A percentile compares a stretch with the other conserved stretches of the same genome.
Conservation (phyloP, 768 basidiomycete species). For the Calocera cornea region DNA sequence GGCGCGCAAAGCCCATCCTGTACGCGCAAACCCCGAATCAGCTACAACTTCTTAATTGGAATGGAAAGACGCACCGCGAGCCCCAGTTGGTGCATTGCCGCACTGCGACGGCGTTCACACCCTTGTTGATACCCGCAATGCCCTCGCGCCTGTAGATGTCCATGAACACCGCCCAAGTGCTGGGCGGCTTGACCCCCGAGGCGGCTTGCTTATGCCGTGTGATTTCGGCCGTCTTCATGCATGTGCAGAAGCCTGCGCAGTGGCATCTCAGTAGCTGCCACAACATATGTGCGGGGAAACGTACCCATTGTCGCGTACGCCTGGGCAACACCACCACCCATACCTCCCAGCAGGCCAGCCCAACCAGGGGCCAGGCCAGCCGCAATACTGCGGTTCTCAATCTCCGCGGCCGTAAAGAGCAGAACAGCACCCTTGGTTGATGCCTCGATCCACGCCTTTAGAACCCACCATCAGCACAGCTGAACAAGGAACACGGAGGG, state of each 20-base stretch:
- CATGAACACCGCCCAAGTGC: constrained; percentile 86
- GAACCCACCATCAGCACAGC: not conserved
- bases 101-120: constrained; percentile 88
- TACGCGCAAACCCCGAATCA: not conserved
- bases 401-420: constrained; percentile 90
- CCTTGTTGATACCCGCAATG: constrained; percentile 94
- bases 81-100: constrained; percentile 92
- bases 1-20: constrained; percentile 92
- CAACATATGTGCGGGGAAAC: constrained; percentile 21
- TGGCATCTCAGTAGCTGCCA: not conserved
- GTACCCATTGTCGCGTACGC: constrained; percentile 99
- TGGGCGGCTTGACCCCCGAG: constrained; percentile 70
- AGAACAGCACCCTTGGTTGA: constrained; percentile 96
- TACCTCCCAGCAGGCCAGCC: constrained; percentile 87
- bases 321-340: constrained; percentile 94
- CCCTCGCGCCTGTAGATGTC: constrained; percentile 93
- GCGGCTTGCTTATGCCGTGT: constrained; percentile 87
- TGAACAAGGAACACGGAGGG: not conserved
- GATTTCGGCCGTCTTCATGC: constrained; percentile 99
- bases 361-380: constrained; percentile 66
- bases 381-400: constrained; percentile 52
- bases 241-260: constrained; percentile 80
- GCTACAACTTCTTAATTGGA: constrained; percentile 1
- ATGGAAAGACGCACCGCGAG: constrained; percentile 45
- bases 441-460: constrained; percentile 96